phyloP scores from a whole-genome alignment of 257 asterid genomes.

The Nicotiana paniculata region DNA sequence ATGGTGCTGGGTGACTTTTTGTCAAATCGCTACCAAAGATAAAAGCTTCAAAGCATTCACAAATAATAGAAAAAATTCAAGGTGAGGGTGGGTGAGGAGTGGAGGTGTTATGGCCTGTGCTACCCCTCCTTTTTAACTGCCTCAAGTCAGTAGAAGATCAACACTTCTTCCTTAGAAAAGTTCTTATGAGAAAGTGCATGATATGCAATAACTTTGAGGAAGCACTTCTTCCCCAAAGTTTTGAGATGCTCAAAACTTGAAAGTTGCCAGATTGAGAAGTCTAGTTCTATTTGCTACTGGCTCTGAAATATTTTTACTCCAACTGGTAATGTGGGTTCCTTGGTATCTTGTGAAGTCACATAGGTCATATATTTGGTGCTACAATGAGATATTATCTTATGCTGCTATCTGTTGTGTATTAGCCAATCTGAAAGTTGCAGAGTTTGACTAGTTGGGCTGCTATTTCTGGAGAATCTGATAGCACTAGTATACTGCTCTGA shows the following conservation, averaged over 20 bases:
- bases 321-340: neutral
- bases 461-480: neutral
- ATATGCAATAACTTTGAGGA: neutral
- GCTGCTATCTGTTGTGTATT: neutral
- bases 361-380: neutral
- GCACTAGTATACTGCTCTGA: neutral
- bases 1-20: neutral
- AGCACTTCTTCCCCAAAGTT: neutral
- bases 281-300: neutral
- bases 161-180: neutral
- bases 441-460: neutral
- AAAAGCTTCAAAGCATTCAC: neutral
- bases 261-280: neutral
- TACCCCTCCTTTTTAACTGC: neutral
- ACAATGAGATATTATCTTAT: neutral
- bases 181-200: neutral
- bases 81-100: neutral
- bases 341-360: neutral
- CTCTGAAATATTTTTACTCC: neutral
- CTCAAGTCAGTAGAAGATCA: neutral
- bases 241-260: neutral
- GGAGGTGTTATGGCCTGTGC: neutral
- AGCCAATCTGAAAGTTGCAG: neutral
- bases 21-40: neutral
- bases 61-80: neutral